Conservation (phyloP, 345 rosid species). For the Cochlearia excelsa region DNA sequence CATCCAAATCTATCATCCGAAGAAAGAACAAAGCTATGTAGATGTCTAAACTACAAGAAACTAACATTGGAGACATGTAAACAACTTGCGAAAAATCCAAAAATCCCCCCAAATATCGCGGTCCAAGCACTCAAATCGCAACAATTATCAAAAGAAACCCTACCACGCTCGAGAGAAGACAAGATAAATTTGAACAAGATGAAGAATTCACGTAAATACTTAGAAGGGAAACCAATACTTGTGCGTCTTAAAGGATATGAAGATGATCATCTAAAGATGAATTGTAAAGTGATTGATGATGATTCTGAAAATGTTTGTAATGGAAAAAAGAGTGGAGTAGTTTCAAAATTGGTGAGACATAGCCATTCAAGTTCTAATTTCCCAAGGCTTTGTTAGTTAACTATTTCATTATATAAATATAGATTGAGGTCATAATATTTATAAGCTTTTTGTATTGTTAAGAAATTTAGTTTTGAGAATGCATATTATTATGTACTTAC, state of each 20-base stretch:
- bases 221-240: constrained; percentile 29
- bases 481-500: constrained; percentile 6
- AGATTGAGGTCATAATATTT: constrained; percentile 8
- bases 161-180: constrained; percentile 27
- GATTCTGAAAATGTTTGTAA: constrained; percentile 52
- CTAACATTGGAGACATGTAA: constrained; percentile 68
- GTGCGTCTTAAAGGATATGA: constrained; percentile 30
- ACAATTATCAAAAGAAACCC: constrained; percentile 27
- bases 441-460: constrained; percentile 9
- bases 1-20: constrained; percentile 58
- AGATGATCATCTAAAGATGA: constrained; percentile 39
- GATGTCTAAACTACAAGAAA: constrained; percentile 66
- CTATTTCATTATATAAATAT: constrained; percentile 9
- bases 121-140: constrained; percentile 69
- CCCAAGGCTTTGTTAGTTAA: constrained; percentile 54
- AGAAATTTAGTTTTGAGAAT: constrained; percentile 10
- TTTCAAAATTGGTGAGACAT: constrained; percentile 47
- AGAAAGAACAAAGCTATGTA: constrained; percentile 59
- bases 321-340: constrained; percentile 57
- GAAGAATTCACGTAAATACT: constrained; percentile 13
- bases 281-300: constrained; percentile 29
- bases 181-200: constrained; percentile 17
- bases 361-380: constrained; percentile 35
- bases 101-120: constrained; percentile 68
- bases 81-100: constrained; percentile 75